phyloP scores from a whole-genome alignment of 352 stramenopile species.

The Hyphochytrium catenoides region DNA sequence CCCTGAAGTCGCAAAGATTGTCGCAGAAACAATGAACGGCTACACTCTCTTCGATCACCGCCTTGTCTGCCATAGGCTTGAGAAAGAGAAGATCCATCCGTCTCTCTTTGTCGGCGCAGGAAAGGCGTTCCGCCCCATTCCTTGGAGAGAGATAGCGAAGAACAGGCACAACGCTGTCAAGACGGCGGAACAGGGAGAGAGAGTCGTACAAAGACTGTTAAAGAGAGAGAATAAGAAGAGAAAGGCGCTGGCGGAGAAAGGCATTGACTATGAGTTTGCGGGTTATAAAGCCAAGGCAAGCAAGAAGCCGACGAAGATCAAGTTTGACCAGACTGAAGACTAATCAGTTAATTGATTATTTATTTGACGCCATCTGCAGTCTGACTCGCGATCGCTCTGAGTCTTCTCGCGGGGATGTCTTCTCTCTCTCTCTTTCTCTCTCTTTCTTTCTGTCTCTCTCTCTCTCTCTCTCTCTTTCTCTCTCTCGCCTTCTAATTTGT shows the following conservation, averaged over 20 bases:
- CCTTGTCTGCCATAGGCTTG: slow-evolving; percentile 75
- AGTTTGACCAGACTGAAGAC: too few species aligned
- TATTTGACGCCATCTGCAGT: too few species aligned
- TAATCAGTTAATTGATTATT: too few species aligned
- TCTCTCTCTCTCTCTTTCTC: too few species aligned
- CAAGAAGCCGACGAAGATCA: slow-evolving; percentile 43
- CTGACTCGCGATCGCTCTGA: too few species aligned
- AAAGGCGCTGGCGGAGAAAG: slow-evolving; percentile 32
- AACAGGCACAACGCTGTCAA: slow-evolving; percentile 48
- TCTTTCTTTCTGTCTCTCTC: too few species aligned
- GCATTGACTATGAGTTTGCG: slow-evolving; percentile 59
- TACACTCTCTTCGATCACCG: slow-evolving; percentile 82
- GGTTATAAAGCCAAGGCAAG: slow-evolving; percentile 34
- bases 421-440: too few species aligned
- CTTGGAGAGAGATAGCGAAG: slow-evolving; percentile 32
- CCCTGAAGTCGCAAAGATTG: slow-evolving; percentile 68
- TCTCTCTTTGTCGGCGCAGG: slow-evolving; percentile 59
- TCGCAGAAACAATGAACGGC: slow-evolving; percentile 79
- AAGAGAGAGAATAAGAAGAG: slow-evolving; percentile 47
- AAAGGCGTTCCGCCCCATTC: slow-evolving; percentile 46
- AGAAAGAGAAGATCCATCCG: slow-evolving; percentile 54
- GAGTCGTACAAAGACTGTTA: slow-evolving; percentile 38
- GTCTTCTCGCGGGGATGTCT: too few species aligned
- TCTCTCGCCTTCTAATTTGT: too few species aligned
- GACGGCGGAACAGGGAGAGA: slow-evolving; percentile 36